A percentile compares a stretch with the other conserved stretches of the same genome.
Conservation (phyloP, 768 basidiomycete species). For the Boletus vermiculosoides region DNA sequence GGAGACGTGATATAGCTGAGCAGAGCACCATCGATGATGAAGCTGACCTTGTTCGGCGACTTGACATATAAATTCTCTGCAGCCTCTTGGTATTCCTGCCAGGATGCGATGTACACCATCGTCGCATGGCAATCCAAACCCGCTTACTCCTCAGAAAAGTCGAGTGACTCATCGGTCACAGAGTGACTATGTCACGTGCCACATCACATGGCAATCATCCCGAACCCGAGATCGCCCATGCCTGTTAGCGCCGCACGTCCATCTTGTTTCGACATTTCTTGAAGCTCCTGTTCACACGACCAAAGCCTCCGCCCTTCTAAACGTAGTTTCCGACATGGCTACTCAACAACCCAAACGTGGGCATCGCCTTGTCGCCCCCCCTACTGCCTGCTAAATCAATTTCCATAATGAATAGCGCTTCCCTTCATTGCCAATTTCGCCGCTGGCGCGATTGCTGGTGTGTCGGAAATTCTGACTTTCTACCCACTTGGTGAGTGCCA, state of each 20-base stretch:
- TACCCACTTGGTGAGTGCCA: constrained; percentile 79
- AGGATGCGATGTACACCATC: constrained; percentile 88
- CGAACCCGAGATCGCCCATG: not conserved
- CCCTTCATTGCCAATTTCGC: constrained; percentile 89
- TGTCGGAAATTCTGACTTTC: constrained; percentile 79
- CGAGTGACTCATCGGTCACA: constrained; percentile 19
- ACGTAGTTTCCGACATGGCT: constrained; percentile 17
- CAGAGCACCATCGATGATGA: not conserved
- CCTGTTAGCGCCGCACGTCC: not conserved
- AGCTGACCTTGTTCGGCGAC: constrained; percentile 71
- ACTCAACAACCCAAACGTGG: constrained; percentile 35
- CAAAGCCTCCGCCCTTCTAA: constrained; percentile 1
- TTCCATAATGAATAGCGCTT: constrained; percentile 49
- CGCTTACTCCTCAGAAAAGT: not conserved
- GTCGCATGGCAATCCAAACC: constrained; percentile 33
- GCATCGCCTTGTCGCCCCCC: not conserved
- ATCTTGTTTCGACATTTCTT: not conserved
- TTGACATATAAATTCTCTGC: constrained; percentile 82
- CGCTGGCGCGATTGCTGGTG: constrained; percentile 95
- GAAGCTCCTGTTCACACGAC: not conserved
- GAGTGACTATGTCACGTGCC: constrained; percentile 14
- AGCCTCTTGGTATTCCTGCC: constrained; percentile 89
- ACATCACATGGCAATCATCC: not conserved
- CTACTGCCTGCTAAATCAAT: constrained; percentile 4
- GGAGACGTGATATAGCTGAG: constrained; percentile 3